phyloP scores from a whole-genome alignment of 2,329 filamentous ascomycete species.

The Chrysoporthe deuterocubensis region DNA sequence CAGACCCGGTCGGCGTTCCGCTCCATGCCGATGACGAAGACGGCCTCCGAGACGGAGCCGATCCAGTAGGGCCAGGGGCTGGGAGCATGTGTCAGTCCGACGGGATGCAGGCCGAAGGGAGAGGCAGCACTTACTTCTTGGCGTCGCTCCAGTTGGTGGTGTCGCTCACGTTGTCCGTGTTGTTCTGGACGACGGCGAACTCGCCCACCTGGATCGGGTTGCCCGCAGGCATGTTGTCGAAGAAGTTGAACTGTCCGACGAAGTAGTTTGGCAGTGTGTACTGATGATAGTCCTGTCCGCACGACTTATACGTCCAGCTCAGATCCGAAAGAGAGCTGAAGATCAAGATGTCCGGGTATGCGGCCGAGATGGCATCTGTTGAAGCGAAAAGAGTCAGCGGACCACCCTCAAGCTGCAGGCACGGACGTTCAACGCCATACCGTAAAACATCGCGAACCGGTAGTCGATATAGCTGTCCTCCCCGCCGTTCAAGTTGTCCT shows the following conservation, averaged over 20 bases:
- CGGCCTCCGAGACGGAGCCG: constrained; percentile 61
- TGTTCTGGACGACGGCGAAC: constrained; percentile 41
- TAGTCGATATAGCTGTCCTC: constrained; percentile 40
- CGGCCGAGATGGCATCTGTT: constrained; percentile 30
- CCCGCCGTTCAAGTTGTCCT: constrained; percentile 52
- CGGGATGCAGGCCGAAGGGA: neutral
- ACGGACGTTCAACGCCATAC: constrained; percentile 43
- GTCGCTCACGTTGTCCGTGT: constrained; percentile 32
- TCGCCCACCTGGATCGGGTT: constrained; percentile 43
- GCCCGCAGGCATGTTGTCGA: constrained; percentile 44
- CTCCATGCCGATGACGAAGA: constrained; percentile 59
- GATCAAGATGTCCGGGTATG: constrained; percentile 26
- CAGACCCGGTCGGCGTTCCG: constrained; percentile 42
- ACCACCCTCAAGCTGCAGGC: constrained; percentile 19
- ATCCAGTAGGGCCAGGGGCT: constrained; percentile 54
- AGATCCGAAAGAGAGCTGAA: constrained; percentile 24
- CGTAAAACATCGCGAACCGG: constrained; percentile 52
- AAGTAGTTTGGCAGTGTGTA: constrained; percentile 40
- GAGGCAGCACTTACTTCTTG: constrained; percentile 15
- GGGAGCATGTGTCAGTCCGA: constrained; percentile 17
- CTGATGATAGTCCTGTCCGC: constrained; percentile 42
- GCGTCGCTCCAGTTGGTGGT: constrained; percentile 17
- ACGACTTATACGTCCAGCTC: constrained; percentile 28
- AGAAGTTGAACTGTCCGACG: constrained; percentile 40
- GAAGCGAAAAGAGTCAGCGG: constrained; percentile 31